These are phyloP conservation scores for Nevesoporus exiguus DNA, from an alignment of 768 basidiomycete genomes.

Conservation along the genomic window DNA sequence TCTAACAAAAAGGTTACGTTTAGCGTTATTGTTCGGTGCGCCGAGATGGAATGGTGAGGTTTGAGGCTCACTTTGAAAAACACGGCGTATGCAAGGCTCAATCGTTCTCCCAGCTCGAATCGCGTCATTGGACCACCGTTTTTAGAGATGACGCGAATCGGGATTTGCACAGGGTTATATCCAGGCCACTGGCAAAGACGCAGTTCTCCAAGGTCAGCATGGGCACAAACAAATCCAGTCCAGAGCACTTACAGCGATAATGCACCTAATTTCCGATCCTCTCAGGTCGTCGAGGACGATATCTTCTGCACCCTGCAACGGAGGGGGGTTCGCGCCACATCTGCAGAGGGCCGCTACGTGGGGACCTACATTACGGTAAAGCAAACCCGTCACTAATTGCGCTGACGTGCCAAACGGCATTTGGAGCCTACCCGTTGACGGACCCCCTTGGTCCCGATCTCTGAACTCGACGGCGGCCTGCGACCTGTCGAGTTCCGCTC, in stretches of 20 bases:
- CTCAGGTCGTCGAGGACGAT: background rate
- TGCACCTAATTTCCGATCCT: background rate
- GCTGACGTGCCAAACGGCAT: background rate
- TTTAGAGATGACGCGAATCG: background rate
- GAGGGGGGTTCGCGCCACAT: rapidly evolving
- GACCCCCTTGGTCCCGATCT: background rate
- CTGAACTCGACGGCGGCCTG: conserved; percentile 2
- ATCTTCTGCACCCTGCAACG: background rate
- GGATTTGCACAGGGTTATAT: background rate
- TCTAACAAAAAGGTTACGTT: background rate
- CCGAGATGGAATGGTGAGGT: background rate
- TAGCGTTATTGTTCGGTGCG: background rate
- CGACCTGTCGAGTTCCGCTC: background rate
- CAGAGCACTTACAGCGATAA: conserved; percentile 4
- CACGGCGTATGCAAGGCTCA: background rate
- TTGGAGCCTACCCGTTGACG: conserved; percentile 3
- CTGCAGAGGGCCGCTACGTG: background rate
- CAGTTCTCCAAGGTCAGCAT: background rate
- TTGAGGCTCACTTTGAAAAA: background rate
- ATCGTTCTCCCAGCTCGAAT: background rate
- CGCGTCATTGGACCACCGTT: conserved; percentile 1
- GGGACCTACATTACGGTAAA: background rate
- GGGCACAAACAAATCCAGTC: background rate
- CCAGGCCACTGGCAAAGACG: conserved; percentile 7
- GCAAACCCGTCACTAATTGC: background rate